These are phyloP conservation scores for Pestalotiopsis sp. DNA, from an alignment of 2,329 filamentous ascomycete genomes.

Conservation along the genomic window DNA sequence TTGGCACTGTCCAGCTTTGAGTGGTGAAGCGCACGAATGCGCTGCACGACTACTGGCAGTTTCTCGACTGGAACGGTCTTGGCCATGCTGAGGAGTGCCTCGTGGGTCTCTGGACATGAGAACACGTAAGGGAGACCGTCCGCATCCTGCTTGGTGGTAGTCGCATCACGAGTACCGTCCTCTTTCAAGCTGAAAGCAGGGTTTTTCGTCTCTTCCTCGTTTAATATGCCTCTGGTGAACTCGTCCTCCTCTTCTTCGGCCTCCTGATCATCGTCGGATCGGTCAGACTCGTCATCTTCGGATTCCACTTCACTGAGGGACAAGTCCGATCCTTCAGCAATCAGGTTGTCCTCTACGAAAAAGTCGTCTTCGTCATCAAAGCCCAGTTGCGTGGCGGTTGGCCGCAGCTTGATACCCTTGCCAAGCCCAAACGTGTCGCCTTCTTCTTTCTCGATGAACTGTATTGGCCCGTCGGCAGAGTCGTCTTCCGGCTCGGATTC, in stretches of 20 bases:
- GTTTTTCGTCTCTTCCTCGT: conserved; percentile 57
- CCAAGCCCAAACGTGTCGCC: conserved; percentile 64
- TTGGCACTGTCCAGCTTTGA: conserved; percentile 84
- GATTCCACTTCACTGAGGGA: conserved; percentile 12
- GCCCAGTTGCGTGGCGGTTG: conserved; percentile 64
- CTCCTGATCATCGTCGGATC: conserved; percentile 49
- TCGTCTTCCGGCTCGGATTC: conserved; percentile 33
- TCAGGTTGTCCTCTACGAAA: conserved; percentile 82
- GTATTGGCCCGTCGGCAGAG: conserved; percentile 15
- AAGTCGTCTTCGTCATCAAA: conserved; percentile 97
- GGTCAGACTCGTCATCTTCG: conserved; percentile 47
- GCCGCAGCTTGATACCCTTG: conserved; percentile 57
- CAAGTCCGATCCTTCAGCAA: conserved; percentile 59
- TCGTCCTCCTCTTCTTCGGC: conserved; percentile 63
- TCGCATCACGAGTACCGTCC: conserved; percentile 39
- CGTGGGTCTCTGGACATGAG: conserved; percentile 77
- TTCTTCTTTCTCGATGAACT: conserved; percentile 44
- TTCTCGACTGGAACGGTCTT: conserved; percentile 64
- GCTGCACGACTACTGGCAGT: conserved; percentile 78
- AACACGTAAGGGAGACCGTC: conserved; percentile 80
- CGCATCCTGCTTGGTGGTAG: conserved; percentile 47
- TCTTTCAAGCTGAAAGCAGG: conserved; percentile 47
- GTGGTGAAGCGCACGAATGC: conserved; percentile 90
- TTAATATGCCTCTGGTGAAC: conserved; percentile 70
- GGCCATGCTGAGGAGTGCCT: conserved; percentile 71